Evolutionary conservation across 192 early-diverging fungal genomes (phyloP).

Genomic region (Chytriomyces sp.): DNA sequence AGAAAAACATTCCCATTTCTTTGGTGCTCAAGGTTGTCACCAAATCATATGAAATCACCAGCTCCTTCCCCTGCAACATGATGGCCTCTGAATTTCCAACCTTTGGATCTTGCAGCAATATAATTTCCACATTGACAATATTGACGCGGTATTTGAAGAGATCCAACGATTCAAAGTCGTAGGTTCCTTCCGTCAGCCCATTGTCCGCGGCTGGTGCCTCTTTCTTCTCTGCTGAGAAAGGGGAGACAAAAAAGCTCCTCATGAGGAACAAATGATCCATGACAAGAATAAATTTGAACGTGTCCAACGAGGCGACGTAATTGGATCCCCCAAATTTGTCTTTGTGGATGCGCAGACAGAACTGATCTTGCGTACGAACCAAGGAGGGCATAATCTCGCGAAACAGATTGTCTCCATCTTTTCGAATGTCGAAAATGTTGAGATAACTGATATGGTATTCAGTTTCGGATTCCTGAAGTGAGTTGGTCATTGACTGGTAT

Average conservation of each 20-base stretch:
- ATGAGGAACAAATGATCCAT: slow-evolving; percentile 86
- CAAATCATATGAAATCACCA: slow-evolving; percentile 80
- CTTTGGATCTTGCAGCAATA: slow-evolving; percentile 80
- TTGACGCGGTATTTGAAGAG: slow-evolving; percentile 75
- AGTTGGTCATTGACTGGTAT: slow-evolving; percentile 30
- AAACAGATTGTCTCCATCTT: slow-evolving; percentile 76
- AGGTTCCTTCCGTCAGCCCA: not conserved
- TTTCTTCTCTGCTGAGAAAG: slow-evolving; percentile 9
- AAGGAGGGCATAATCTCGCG: slow-evolving; percentile 80
- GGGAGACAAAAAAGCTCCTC: slow-evolving; percentile 66
- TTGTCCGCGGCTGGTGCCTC: slow-evolving; percentile 13
- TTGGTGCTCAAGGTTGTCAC: slow-evolving; percentile 76
- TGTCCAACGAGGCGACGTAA: slow-evolving; percentile 76
- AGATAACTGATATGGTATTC: slow-evolving; percentile 74
- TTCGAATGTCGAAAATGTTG: slow-evolving; percentile 80
- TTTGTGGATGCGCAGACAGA: slow-evolving; percentile 53
- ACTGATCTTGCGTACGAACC: slow-evolving; percentile 66
- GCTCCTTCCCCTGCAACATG: slow-evolving; percentile 78
- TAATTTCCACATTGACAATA: slow-evolving; percentile 80
- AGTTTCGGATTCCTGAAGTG: slow-evolving; percentile 56
- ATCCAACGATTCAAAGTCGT: slow-evolving; percentile 22
- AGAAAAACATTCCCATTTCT: slow-evolving; percentile 88
- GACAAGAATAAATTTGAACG: slow-evolving; percentile 81
- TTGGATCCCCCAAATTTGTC: slow-evolving; percentile 54
- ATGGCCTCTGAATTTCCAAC: slow-evolving; percentile 82